Base-by-base conservation (phyloP, 116 monocot species). In the Phalaenopsis hybrid region DNA sequence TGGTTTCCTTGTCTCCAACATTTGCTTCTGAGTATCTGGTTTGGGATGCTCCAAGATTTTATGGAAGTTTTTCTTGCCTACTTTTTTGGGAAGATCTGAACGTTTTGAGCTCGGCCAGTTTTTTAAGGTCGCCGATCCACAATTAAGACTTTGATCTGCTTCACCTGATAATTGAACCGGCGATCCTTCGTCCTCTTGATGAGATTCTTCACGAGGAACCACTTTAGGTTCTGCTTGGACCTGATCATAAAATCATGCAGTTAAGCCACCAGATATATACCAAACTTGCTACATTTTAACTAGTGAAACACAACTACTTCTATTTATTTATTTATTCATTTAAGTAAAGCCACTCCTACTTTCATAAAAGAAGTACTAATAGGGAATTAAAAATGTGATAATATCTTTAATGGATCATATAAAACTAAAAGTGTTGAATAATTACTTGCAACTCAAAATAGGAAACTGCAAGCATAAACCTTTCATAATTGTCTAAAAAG, bases 171-270 rank as follows among this genome's bases (percentile, higher is more conserved):
- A 49, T 55, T 76, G 46, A 17, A 28, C 18, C 44, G 18, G 11
- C 41, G 83, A 57, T 58, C 52, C 80, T 74, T 82, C 75, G 7
- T 86, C 82, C 79, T 65, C 82, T 41, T 65, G 33, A 78, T 84
- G 65, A 75, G 61, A 55, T 12, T 81, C 67, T 28, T 43, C 59
- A n/a, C 59, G 31, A 51, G 16, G 9, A 15, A 68, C 79, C 72
- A 72, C 37, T 72, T 72, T 5, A 11, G 72, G 15, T 33, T 25
- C 72, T 72, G 37, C 16, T 16, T 72, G 72, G 41, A 37, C 72
- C 72, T 72, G 72, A 37, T 41, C 3, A 72, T 72, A 72, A 72
- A 37, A 72, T 72, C 17, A 72, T 37, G 72, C 17, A 72, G 15
- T 41, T 13, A 25, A 23, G 23, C 8, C 6, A 65, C 65, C 65